Evolutionary conservation across 2,329 filamentous ascomycete genomes (phyloP).

Genomic region (Ceratocystis eucalypticola): DNA sequence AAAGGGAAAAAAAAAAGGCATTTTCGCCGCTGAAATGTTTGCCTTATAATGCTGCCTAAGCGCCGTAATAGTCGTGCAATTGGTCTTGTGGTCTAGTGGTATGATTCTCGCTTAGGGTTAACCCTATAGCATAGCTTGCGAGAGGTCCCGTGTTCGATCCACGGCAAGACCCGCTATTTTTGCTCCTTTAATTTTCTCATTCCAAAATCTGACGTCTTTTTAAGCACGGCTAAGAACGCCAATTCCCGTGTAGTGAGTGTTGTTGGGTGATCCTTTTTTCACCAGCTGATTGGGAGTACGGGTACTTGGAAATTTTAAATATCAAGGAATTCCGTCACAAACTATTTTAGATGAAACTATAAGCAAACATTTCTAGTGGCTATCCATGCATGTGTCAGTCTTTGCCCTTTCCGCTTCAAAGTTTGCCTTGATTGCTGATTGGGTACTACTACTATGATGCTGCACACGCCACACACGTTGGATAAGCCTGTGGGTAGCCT

Average conservation of each 20-base stretch:
- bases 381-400: no score
- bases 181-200: background rate
- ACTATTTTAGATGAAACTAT: no score
- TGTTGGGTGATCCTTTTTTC: no score
- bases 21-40: no score
- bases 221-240: no score
- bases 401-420: background rate
- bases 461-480: background rate
- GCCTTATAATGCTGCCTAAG: background rate
- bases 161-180: constrained; percentile 19
- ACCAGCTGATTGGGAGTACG: no score
- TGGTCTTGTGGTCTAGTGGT: constrained; percentile 50
- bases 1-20: no score
- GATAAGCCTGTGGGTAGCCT: background rate
- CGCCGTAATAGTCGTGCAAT: rapidly evolving
- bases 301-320: no score
- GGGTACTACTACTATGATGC: background rate
- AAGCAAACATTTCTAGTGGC: no score
- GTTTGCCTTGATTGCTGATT: background rate
- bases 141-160: constrained; percentile 23
- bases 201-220: no score
- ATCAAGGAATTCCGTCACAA: no score
- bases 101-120: constrained; percentile 57
- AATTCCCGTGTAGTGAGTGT: no score
- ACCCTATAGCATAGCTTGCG: constrained; percentile 25